Evolutionary conservation across 164 flowering plant genomes (phyloP).

Genomic region (Piper betle): DNA sequence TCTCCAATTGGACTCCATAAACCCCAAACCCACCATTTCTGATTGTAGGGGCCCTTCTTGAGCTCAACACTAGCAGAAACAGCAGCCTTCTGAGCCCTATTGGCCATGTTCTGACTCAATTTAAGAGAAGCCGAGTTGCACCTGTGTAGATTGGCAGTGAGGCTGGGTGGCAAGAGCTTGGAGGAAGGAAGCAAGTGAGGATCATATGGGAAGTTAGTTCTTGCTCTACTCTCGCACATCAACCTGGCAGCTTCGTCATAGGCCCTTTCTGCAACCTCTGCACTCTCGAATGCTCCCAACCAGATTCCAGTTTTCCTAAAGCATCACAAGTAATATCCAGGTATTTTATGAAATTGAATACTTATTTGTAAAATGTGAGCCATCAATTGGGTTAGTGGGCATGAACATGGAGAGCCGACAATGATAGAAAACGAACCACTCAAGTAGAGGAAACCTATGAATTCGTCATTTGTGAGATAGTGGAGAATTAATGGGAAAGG

Average conservation of each 20-base stretch:
- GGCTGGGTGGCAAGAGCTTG: constrained; percentile 59
- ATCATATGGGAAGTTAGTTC: constrained; percentile 13
- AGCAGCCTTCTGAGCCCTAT: constrained; percentile 5
- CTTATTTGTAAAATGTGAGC: too few species aligned
- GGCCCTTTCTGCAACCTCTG: constrained; percentile 17
- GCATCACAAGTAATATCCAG: background rate
- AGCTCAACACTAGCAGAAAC: background rate
- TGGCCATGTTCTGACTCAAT: constrained; percentile 20
- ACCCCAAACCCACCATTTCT: too few species aligned
- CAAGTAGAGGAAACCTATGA: too few species aligned
- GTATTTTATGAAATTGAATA: too few species aligned
- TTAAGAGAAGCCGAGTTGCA: constrained; percentile 80
- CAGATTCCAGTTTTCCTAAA: constrained; percentile 16
- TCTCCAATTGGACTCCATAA: too few species aligned
- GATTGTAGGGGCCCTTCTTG: too few species aligned
- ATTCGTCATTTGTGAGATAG: too few species aligned
- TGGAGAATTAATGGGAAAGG: too few species aligned
- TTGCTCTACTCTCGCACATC: constrained; percentile 10
- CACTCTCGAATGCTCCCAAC: constrained; percentile 16
- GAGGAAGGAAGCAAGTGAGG: constrained; percentile 29
- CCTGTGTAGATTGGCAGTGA: constrained; percentile 60
- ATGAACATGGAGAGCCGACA: too few species aligned
- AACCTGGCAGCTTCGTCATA: constrained; percentile 16
- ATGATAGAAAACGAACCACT: too few species aligned
- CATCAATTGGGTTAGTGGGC: too few species aligned